phyloP scores from a whole-genome alignment of 1,284 basidiomycete species.

The Microbotryum lychnidis-dioicae region DNA sequence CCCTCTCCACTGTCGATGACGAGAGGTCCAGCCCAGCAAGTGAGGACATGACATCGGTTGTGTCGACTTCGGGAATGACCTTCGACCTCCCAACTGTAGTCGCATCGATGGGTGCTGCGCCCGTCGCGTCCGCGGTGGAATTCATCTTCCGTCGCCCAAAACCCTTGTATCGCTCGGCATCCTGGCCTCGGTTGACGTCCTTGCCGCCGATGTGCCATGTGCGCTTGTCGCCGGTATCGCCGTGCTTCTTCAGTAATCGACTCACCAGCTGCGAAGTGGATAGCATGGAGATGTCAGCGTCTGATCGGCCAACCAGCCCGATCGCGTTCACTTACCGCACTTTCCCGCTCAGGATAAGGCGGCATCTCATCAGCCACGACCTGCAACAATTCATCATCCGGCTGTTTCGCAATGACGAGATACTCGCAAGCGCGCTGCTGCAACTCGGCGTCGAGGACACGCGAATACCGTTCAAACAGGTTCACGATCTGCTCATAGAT shows the following conservation, averaged over 20 bases:
- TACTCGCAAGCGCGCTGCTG: constrained; percentile 99
- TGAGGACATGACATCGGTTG: constrained; percentile 60
- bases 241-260: constrained; percentile 28
- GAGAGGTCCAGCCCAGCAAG: constrained; percentile 74
- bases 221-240: constrained; percentile 64
- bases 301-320: too few relatives aligned
- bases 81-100: too few relatives aligned
- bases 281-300: neutral
- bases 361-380: constrained; percentile 99
- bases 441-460: constrained; percentile 93
- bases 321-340: constrained; percentile 51
- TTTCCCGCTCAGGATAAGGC: constrained; percentile 90
- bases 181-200: constrained; percentile 72
- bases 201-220: constrained; percentile 94
- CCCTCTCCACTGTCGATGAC: constrained; percentile 30
- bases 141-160: constrained; percentile 41
- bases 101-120: neutral
- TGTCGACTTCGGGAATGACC: constrained; percentile 22
- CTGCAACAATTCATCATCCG: constrained; percentile 85
- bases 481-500: constrained; percentile 88
- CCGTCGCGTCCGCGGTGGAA: neutral
- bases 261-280: constrained; percentile 15
- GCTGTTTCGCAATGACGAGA: constrained; percentile 70
- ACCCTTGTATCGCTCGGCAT: constrained; percentile 50
- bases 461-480: constrained; percentile 94